Evolutionary conservation across 1,139 yeast genomes (phyloP).

Genomic region (Ashbya aceris): DNA sequence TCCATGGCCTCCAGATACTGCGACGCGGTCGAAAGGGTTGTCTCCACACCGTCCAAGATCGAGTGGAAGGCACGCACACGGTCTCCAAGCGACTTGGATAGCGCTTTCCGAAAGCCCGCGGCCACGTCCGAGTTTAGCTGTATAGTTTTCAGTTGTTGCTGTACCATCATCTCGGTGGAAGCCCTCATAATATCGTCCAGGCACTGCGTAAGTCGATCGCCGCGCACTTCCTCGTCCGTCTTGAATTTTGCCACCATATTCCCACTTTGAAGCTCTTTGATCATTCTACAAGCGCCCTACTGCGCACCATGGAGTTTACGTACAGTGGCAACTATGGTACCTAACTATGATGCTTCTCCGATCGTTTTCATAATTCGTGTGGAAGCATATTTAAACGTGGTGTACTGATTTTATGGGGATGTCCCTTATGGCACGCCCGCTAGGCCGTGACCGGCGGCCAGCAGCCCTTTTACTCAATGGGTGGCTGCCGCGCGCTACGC

Average conservation of each 20-base stretch:
- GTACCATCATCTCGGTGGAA: slow-evolving; percentile 28
- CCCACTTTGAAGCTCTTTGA: neutral
- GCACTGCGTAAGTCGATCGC: slow-evolving; percentile 25
- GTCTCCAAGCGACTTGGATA: slow-evolving; percentile 21
- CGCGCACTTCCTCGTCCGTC: slow-evolving; percentile 9
- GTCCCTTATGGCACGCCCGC: too few relatives aligned
- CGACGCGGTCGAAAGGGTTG: slow-evolving; percentile 31
- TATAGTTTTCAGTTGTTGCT: slow-evolving; percentile 29
- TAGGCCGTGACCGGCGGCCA: too few relatives aligned
- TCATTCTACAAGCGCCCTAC: too few relatives aligned
- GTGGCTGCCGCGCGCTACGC: too few relatives aligned
- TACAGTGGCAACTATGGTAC: too few relatives aligned
- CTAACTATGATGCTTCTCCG: too few relatives aligned
- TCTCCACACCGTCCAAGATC: slow-evolving; percentile 31
- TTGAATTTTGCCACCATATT: slow-evolving; percentile 1
- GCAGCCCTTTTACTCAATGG: too few relatives aligned
- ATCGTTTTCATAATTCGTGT: too few relatives aligned
- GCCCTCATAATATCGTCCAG: slow-evolving; percentile 28
- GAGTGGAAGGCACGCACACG: slow-evolving; percentile 24
- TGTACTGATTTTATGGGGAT: neutral
- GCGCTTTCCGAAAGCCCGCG: slow-evolving; percentile 22
- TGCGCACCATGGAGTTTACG: too few relatives aligned
- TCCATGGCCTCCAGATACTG: slow-evolving; percentile 27
- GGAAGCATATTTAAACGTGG: too few relatives aligned
- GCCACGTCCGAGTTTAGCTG: slow-evolving; percentile 23